phyloP scores from a whole-genome alignment of 2,329 filamentous ascomycete species.

The Talaromyces atroroseus region DNA sequence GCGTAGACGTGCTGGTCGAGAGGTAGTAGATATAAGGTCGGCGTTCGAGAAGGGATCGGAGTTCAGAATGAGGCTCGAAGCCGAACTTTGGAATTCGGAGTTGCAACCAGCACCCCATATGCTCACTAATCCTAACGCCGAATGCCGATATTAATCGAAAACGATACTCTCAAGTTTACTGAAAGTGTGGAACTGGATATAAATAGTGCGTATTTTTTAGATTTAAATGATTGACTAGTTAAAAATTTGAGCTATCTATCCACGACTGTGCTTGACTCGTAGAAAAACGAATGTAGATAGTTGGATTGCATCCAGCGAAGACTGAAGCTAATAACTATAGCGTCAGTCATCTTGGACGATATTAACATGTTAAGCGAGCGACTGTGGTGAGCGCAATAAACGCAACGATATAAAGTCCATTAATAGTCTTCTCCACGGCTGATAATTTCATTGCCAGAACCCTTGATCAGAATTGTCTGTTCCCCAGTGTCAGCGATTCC shows the following conservation, averaged over 20 bases:
- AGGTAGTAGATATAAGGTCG: neutral
- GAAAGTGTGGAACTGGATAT: too few species aligned
- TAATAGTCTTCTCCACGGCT: constrained; percentile 34
- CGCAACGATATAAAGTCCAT: neutral
- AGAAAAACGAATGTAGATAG: neutral
- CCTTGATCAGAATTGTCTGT: constrained; percentile 36
- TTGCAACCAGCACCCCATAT: too few species aligned
- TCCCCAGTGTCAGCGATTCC: constrained; percentile 2
- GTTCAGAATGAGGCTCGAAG: neutral
- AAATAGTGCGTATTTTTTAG: too few species aligned
- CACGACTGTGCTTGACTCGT: too few species aligned
- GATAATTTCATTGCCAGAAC: constrained; percentile 38
- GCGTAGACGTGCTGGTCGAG: neutral
- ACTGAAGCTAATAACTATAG: neutral
- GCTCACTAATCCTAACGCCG: too few species aligned
- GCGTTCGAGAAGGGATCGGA: neutral
- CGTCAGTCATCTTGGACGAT: neutral
- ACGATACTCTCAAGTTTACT: too few species aligned
- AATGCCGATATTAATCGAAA: too few species aligned
- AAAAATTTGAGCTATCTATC: too few species aligned
- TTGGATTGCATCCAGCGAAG: neutral
- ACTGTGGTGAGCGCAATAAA: constrained; percentile 2
- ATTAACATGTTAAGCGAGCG: constrained; percentile 1
- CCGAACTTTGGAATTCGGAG: neutral
- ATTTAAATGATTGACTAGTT: too few species aligned